A percentile compares a stretch with the other conserved stretches of the same genome.
These are phyloP conservation scores for Backusella tarrabulga DNA, from an alignment of 192 early-diverging fungal genomes.

Conservation along the genomic window DNA sequence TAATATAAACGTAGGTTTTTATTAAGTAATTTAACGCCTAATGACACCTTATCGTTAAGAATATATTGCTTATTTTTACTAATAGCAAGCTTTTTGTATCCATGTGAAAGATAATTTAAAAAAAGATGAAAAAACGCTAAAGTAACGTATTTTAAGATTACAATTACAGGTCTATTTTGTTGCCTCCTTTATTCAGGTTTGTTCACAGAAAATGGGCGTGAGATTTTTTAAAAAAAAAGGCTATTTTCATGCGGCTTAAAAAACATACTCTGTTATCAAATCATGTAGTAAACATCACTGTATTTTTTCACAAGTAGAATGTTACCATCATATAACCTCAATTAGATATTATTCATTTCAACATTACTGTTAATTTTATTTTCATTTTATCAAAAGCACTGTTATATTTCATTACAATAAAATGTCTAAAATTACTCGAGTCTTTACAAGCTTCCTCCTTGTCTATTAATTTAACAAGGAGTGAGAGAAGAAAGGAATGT, in stretches of 20 bases:
- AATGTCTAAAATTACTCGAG: neutral
- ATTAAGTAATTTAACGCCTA: too few relatives aligned
- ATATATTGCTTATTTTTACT: too few relatives aligned
- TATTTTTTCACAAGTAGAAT: neutral
- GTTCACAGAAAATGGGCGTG: neutral
- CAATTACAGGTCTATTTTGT: too few relatives aligned
- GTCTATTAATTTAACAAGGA: slow-evolving; percentile 5
- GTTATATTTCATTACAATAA: neutral
- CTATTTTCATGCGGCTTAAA: neutral
- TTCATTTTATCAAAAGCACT: neutral
- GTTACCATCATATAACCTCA: neutral
- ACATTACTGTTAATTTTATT: neutral
- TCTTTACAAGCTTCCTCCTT: neutral
- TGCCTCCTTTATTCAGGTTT: neutral
- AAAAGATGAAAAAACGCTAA: too few relatives aligned
- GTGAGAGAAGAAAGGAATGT: neutral
- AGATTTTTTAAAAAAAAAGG: neutral
- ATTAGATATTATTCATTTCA: neutral
- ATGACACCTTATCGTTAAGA: too few relatives aligned
- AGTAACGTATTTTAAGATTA: too few relatives aligned
- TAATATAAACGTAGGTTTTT: too few relatives aligned
- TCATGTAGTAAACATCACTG: neutral
- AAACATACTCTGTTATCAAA: neutral
- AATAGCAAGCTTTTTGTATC: too few relatives aligned
- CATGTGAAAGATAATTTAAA: too few relatives aligned